A percentile compares a stretch with the other conserved stretches of the same genome.
These are phyloP conservation scores for Physaria fendleri DNA, from an alignment of 345 rosid species.

Conservation along the genomic window DNA sequence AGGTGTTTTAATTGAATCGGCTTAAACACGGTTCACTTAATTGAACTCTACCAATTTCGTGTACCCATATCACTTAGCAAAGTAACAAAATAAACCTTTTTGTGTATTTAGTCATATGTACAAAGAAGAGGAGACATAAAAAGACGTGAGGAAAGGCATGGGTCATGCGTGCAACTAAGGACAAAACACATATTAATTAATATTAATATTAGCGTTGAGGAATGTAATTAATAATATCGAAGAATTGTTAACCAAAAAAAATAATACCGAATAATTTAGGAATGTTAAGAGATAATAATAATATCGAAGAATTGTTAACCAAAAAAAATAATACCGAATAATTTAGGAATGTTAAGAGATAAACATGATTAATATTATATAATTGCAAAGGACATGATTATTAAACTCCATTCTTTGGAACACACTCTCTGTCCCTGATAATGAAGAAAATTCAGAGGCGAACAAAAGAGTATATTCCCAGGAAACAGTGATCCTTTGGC, in stretches of 20 bases:
- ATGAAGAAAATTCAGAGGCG: constrained; percentile 3
- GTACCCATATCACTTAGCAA: neutral
- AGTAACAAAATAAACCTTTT: neutral
- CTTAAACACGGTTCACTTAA: neutral
- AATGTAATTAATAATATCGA: constrained; percentile 1
- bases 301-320: too few species aligned
- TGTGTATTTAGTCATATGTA: neutral
- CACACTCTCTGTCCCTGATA: constrained; percentile 21
- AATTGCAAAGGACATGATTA: neutral
- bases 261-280: neutral
- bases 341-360: neutral
- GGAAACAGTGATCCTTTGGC: constrained; percentile 27
- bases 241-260: too few species aligned
- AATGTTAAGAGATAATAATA: neutral
- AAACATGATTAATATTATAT: neutral
- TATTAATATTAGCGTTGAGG: constrained; percentile 18
- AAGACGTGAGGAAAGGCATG: constrained; percentile 27
- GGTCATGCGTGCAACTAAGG: constrained; percentile 31
- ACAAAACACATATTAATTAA: neutral
- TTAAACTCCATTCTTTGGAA: neutral
- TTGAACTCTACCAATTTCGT: neutral
- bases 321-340: too few species aligned
- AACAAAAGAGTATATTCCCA: constrained; percentile 35
- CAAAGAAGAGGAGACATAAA: constrained; percentile 8
- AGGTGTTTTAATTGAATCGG: neutral